A percentile compares a stretch with the other conserved stretches of the same genome.
phyloP scores from a whole-genome alignment of 495 filamentous ascomycete species.

The Neurospora africana region DNA sequence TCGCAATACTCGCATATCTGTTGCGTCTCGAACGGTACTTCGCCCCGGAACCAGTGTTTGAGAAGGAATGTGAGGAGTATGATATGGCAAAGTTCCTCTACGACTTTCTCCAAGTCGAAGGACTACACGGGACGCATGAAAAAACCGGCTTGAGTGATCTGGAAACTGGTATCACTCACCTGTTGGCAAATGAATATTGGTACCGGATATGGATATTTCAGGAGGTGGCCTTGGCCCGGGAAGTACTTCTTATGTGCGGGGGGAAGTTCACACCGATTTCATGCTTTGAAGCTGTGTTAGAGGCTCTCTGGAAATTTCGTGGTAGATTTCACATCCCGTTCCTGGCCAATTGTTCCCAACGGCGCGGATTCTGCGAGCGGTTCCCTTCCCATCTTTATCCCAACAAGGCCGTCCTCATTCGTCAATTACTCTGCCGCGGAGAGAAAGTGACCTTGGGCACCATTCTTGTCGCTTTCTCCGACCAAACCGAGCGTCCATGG shows the following conservation, averaged over 20 bases:
- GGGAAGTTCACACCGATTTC: not conserved
- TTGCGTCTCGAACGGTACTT: not conserved
- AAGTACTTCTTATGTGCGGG: not conserved
- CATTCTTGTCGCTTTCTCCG: not conserved
- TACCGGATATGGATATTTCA: not conserved
- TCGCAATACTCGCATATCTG: rapidly evolving
- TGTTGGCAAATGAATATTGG: not conserved
- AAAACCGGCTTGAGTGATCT: not conserved
- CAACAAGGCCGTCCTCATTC: not conserved
- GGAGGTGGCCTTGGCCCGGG: not conserved
- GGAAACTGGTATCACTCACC: not conserved
- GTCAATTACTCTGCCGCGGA: not conserved
- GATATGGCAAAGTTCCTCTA: not conserved
- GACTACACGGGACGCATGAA: not conserved
- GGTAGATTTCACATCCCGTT: not conserved
- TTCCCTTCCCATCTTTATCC: not conserved
- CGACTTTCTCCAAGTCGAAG: not conserved
- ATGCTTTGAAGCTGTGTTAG: not conserved
- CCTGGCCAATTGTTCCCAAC: rapidly evolving
- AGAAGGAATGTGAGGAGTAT: not conserved
- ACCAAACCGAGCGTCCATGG: not conserved
- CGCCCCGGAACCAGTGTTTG: not conserved
- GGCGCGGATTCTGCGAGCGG: not conserved
- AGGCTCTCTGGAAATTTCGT: not conserved
- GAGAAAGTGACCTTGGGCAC: not conserved